These are phyloP conservation scores for Diutina ranongensis DNA, from an alignment of 1,139 yeast genomes.

Conservation along the genomic window DNA sequence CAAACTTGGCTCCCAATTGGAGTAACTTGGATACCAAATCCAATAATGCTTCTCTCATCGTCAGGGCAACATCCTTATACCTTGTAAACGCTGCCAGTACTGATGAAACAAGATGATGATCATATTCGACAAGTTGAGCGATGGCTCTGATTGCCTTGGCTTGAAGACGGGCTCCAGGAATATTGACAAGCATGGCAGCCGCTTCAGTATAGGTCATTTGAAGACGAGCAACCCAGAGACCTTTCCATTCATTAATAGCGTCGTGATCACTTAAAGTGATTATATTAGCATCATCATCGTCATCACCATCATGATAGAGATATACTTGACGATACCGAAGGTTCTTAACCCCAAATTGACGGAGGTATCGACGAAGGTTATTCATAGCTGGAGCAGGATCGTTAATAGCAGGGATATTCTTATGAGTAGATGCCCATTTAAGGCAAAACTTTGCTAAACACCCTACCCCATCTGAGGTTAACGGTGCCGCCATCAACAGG, in stretches of 20 bases:
- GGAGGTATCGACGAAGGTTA: background rate
- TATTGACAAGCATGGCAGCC: background rate
- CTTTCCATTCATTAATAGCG: background rate
- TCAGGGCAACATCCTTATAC: background rate
- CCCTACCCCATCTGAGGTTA: background rate
- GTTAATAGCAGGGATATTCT: background rate
- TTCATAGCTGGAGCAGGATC: background rate
- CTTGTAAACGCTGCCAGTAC: background rate
- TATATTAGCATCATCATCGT: too few species aligned
- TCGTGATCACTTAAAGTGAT: background rate
- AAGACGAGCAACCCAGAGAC: background rate
- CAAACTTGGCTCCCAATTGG: background rate
- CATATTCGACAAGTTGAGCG: constrained; percentile 1
- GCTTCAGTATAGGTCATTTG: background rate
- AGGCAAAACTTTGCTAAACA: background rate
- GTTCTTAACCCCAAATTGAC: background rate
- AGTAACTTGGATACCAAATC: background rate
- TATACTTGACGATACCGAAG: background rate
- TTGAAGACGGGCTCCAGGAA: constrained; percentile 1
- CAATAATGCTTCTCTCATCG: constrained; percentile 1
- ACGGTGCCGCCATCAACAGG: background rate
- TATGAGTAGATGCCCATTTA: background rate
- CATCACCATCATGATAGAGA: background rate
- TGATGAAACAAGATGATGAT: background rate
- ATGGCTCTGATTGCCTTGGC: background rate